phyloP scores from a whole-genome alignment of 2,329 filamentous ascomycete species.

The Clarireedia hainanense region DNA sequence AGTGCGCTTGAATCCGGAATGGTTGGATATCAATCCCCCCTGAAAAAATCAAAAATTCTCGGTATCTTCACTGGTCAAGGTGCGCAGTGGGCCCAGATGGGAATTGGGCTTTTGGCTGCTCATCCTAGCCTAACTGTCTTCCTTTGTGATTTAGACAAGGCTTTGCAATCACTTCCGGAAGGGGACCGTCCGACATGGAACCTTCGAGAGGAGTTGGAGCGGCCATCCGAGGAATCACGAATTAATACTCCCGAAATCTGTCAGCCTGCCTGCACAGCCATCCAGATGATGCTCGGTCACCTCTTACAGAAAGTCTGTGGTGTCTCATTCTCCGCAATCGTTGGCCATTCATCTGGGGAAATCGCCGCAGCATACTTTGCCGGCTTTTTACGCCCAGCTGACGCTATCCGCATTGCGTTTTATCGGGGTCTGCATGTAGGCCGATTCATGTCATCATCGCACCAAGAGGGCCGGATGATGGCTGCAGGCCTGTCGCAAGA shows the following conservation, averaged over 20 bases:
- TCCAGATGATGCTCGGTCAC: constrained; percentile 32
- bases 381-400: constrained; percentile 25
- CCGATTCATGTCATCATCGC: constrained; percentile 7
- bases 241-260: constrained; percentile 26
- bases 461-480: constrained; percentile 21
- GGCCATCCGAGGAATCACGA: constrained; percentile 18
- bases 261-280: constrained; percentile 37
- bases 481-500: constrained; percentile 18
- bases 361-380: constrained; percentile 32
- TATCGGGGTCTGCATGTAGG: constrained; percentile 11
- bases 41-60: not conserved
- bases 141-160: constrained; percentile 2
- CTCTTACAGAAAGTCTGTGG: constrained; percentile 33
- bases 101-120: constrained; percentile 7
- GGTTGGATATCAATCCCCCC: too few relatives aligned
- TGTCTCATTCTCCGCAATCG: constrained; percentile 31
- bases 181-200: constrained; percentile 8
- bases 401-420: constrained; percentile 25
- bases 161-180: constrained; percentile 3
- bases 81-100: constrained; percentile 14
- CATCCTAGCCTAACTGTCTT: constrained; percentile 19
- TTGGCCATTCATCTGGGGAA: constrained; percentile 33
- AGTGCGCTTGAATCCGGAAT: too few relatives aligned
- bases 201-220: constrained; percentile 30
- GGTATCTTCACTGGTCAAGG: constrained; percentile 16